Percentiles rank a stretch among this genome's conserved stretches.
Conservation (phyloP, 2,329 filamentous ascomycete genomes). For the Periconia macrospinosa region DNA sequence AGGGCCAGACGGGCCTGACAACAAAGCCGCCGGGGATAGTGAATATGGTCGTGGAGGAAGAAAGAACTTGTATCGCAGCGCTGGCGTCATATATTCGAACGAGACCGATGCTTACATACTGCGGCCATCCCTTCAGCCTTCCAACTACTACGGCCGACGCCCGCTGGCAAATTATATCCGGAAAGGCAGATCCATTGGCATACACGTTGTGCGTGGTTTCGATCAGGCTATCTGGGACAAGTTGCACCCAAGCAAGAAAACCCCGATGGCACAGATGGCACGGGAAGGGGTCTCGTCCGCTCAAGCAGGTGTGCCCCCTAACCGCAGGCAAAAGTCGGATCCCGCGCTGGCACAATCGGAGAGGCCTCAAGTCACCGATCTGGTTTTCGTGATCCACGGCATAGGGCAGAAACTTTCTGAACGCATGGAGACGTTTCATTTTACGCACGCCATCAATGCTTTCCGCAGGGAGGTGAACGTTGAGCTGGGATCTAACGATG, state of each 20-base stretch:
- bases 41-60: slow-evolving; percentile 48
- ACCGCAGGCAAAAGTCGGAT: slow-evolving; percentile 48
- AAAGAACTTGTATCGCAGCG: slow-evolving; percentile 67
- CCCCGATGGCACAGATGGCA: slow-evolving; percentile 45
- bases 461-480: slow-evolving; percentile 85
- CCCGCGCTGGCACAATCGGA: slow-evolving; percentile 65
- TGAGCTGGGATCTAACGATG: slow-evolving; percentile 72
- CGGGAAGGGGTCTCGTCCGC: slow-evolving; percentile 49
- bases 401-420: slow-evolving; percentile 97
- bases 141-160: slow-evolving; percentile 77
- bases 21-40: slow-evolving; percentile 51
- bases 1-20: slow-evolving; percentile 49
- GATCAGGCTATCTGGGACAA: slow-evolving; percentile 75
- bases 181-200: slow-evolving; percentile 79
- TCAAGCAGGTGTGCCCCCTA: slow-evolving; percentile 46
- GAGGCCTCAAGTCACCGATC: slow-evolving; percentile 75
- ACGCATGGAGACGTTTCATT: slow-evolving; percentile 92
- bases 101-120: slow-evolving; percentile 77
- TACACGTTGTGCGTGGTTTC: slow-evolving; percentile 89
- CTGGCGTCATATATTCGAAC: slow-evolving; percentile 87
- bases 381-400: slow-evolving; percentile 89
- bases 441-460: slow-evolving; percentile 91
- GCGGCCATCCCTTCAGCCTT: slow-evolving; percentile 82
- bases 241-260: slow-evolving; percentile 60
- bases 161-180: slow-evolving; percentile 80